Evolutionary conservation across 768 basidiomycete species (phyloP).

Genomic region (Collybiopsis confluens): DNA sequence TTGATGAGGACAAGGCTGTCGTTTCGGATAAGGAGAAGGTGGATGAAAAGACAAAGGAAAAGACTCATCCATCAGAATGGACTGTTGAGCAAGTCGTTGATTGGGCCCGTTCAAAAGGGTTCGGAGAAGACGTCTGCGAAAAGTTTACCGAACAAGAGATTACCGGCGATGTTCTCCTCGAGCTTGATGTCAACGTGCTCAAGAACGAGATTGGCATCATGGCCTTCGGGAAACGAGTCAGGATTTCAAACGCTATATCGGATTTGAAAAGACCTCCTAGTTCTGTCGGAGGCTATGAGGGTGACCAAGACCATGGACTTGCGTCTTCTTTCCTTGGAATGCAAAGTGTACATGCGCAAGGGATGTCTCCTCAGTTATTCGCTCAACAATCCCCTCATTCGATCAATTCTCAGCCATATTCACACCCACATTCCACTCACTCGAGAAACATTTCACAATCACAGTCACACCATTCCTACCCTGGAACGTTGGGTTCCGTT

Average conservation of each 20-base stretch:
- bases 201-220: conserved; percentile 91
- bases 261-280: conserved; percentile 79
- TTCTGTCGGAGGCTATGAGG: conserved; percentile 34
- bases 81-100: conserved; percentile 82
- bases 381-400: conserved; percentile 8
- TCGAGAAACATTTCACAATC: conserved; percentile 40
- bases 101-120: conserved; percentile 83
- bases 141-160: conserved; percentile 99
- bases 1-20: no score
- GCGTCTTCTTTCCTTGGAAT: conserved; percentile 21
- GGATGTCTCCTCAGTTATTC: conserved; percentile 14
- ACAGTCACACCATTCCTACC: conserved; percentile 42
- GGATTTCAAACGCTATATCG: conserved; percentile 87
- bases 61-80: conserved; percentile 69
- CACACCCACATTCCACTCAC: conserved; percentile 17
- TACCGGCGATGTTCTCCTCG: conserved; percentile 92
- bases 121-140: conserved; percentile 75
- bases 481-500: conserved; percentile 21
- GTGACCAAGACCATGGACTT: conserved; percentile 27
- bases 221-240: conserved; percentile 91
- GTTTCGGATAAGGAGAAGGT: no score
- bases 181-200: conserved; percentile 86
- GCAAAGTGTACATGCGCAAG: background rate
- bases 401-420: conserved; percentile 1
- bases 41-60: conserved; percentile 24